Evolutionary conservation across 805 yeast genomes (phyloP).

Genomic region (Candida taoyuanica): DNA sequence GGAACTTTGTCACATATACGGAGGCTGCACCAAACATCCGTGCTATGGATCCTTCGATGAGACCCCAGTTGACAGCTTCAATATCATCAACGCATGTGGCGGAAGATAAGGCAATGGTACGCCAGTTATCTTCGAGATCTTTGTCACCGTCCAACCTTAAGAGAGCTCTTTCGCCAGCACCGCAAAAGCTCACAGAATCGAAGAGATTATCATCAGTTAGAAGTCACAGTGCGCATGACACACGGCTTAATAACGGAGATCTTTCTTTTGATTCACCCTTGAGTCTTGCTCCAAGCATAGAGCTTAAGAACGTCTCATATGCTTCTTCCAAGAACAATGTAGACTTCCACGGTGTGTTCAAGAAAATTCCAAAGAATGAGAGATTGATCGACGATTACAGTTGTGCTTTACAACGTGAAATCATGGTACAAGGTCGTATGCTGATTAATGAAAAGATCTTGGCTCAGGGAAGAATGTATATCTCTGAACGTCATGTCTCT

Average conservation of each 20-base stretch:
- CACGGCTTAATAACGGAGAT: constrained; percentile 6
- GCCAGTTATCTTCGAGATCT: constrained; percentile 15
- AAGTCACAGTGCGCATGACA: constrained; percentile 9
- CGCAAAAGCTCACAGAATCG: no score
- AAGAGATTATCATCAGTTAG: constrained; percentile 1
- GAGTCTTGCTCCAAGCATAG: constrained; percentile 8
- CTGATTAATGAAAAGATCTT: constrained; percentile 56
- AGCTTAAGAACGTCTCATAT: constrained; percentile 18
- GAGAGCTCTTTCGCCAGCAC: no score
- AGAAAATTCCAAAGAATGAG: constrained; percentile 63
- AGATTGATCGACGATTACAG: constrained; percentile 77
- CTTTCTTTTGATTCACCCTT: constrained; percentile 7
- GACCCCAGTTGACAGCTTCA: no score
- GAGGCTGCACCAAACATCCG: neutral
- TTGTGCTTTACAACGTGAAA: constrained; percentile 86
- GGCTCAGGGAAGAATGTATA: constrained; percentile 80
- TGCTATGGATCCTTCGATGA: no score
- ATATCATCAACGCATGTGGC: no score
- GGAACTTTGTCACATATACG: neutral
- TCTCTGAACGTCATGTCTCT: constrained; percentile 72
- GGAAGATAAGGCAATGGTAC: neutral
- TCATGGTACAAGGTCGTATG: constrained; percentile 74
- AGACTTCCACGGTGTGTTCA: constrained; percentile 76
- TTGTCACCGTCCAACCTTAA: constrained; percentile 13
- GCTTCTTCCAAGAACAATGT: constrained; percentile 61